A percentile compares a stretch with the other conserved stretches of the same genome.
These are phyloP conservation scores for Blumeria hordei DNA, from an alignment of 2,329 filamentous ascomycete genomes.

Conservation along the genomic window DNA sequence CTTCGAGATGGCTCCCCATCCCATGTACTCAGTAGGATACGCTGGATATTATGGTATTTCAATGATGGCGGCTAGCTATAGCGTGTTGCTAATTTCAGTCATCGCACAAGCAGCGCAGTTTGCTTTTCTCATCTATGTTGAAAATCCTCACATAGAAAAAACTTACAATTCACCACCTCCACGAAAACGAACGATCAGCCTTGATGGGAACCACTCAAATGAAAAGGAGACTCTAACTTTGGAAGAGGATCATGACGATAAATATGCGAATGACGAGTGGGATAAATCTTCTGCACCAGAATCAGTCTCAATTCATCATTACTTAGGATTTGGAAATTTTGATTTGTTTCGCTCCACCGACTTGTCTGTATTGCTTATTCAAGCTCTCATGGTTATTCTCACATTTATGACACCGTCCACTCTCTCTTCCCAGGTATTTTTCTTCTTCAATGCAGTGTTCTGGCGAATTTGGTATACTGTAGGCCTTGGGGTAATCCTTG, in stretches of 20 bases:
- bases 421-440: slow-evolving; percentile 47
- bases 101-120: slow-evolving; percentile 86
- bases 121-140: slow-evolving; percentile 70
- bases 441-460: slow-evolving; percentile 52
- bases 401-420: slow-evolving; percentile 59
- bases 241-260: slow-evolving; percentile 5
- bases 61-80: slow-evolving; percentile 93
- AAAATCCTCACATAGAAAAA: slow-evolving; percentile 95
- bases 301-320: slow-evolving; percentile 52
- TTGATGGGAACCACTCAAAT: slow-evolving; percentile 14
- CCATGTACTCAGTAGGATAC: slow-evolving; percentile 97
- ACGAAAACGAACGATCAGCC: slow-evolving; percentile 22
- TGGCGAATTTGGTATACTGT: slow-evolving; percentile 87
- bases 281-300: slow-evolving; percentile 10
- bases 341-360: slow-evolving; percentile 79
- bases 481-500: slow-evolving; percentile 66
- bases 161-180: slow-evolving; percentile 82
- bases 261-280: slow-evolving; percentile 1
- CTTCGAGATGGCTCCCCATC: slow-evolving; percentile 95
- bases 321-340: slow-evolving; percentile 62
- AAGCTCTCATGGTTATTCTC: slow-evolving; percentile 49
- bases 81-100: slow-evolving; percentile 91
- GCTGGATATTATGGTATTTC: slow-evolving; percentile 96
- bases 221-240: slow-evolving; percentile 13
- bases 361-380: slow-evolving; percentile 51